phyloP scores from a whole-genome alignment of 2,329 filamentous ascomycete genomes.

The Trichophyton mentagrophytes region DNA sequence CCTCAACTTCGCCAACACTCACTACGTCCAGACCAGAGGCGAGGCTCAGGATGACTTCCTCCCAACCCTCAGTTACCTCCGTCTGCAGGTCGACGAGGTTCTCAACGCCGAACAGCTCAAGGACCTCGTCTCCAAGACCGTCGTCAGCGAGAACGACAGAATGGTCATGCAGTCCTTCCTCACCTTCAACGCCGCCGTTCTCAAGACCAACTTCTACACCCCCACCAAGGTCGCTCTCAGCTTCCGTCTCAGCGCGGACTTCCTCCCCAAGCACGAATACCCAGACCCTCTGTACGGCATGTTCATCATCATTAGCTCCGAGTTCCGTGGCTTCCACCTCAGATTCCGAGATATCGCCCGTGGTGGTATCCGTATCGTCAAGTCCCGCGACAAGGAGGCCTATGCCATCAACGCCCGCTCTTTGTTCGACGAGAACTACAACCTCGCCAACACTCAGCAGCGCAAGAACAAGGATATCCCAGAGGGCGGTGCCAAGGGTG shows the following conservation, averaged over 20 bases:
- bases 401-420: slow-evolving; percentile 94
- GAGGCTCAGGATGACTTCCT: slow-evolving; percentile 49
- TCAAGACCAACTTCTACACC: slow-evolving; percentile 97
- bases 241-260: slow-evolving; percentile 71
- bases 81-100: slow-evolving; percentile 57
- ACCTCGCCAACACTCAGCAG: slow-evolving; percentile 93
- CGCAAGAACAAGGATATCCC: slow-evolving; percentile 99
- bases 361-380: slow-evolving; percentile 96
- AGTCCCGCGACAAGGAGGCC: slow-evolving; percentile 89
- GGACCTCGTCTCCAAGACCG: slow-evolving; percentile 64
- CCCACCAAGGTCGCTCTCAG: slow-evolving; percentile 96
- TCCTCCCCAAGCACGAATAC: slow-evolving; percentile 85
- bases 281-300: slow-evolving; percentile 89
- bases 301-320: slow-evolving; percentile 95
- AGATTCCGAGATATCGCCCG: slow-evolving; percentile 95
- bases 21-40: slow-evolving; percentile 57
- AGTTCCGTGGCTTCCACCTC: slow-evolving; percentile 93
- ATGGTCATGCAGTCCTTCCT: slow-evolving; percentile 97
- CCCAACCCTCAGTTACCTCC: slow-evolving; percentile 56
- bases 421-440: slow-evolving; percentile 98
- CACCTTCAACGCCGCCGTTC: slow-evolving; percentile 80
- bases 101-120: slow-evolving; percentile 61
- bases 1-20: slow-evolving; percentile 77
- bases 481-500: slow-evolving; percentile 94
- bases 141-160: slow-evolving; percentile 85